A percentile compares a stretch with the other conserved stretches of the same genome.
Evolutionary conservation across 2,329 filamentous ascomycete species (phyloP).

Genomic region (Rosellinia necatrix): DNA sequence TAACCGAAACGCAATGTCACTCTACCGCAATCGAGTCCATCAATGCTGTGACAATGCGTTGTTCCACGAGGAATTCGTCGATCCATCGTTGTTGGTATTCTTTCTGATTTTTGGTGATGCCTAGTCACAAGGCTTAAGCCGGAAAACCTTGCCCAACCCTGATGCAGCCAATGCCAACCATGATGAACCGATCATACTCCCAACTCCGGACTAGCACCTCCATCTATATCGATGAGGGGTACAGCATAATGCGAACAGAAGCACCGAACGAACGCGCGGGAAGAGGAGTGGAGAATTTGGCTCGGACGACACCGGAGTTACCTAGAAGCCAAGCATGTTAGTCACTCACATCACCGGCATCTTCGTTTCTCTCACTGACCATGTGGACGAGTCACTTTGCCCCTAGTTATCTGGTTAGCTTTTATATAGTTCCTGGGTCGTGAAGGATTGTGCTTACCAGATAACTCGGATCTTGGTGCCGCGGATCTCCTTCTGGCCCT

Average conservation of each 20-base stretch:
- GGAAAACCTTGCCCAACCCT: constrained; percentile 59
- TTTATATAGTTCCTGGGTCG: neutral
- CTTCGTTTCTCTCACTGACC: constrained; percentile 53
- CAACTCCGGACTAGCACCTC: constrained; percentile 61
- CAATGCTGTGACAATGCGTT: constrained; percentile 25
- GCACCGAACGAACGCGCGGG: constrained; percentile 96
- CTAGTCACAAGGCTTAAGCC: constrained; percentile 45
- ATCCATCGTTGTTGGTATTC: constrained; percentile 41
- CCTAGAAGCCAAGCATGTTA: constrained; percentile 54
- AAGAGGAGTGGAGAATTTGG: constrained; percentile 95
- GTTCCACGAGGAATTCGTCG: constrained; percentile 33
- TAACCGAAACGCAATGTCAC: constrained; percentile 24
- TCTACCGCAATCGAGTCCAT: constrained; percentile 26
- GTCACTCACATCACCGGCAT: constrained; percentile 16
- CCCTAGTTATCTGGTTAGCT: constrained; percentile 49
- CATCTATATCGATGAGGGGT: constrained; percentile 94
- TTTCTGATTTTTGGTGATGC: constrained; percentile 43
- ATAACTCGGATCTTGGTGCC: constrained; percentile 99
- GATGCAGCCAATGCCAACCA: constrained; percentile 52
- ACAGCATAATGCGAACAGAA: constrained; percentile 95
- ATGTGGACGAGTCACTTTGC: constrained; percentile 95
- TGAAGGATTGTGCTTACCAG: constrained; percentile 53
- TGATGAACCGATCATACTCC: constrained; percentile 63
- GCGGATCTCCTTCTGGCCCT: constrained; percentile 89
- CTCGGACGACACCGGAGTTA: constrained; percentile 97